Base-by-base conservation (phyloP, 2,329 filamentous ascomycete genomes). In the Penicillium sp. region DNA sequence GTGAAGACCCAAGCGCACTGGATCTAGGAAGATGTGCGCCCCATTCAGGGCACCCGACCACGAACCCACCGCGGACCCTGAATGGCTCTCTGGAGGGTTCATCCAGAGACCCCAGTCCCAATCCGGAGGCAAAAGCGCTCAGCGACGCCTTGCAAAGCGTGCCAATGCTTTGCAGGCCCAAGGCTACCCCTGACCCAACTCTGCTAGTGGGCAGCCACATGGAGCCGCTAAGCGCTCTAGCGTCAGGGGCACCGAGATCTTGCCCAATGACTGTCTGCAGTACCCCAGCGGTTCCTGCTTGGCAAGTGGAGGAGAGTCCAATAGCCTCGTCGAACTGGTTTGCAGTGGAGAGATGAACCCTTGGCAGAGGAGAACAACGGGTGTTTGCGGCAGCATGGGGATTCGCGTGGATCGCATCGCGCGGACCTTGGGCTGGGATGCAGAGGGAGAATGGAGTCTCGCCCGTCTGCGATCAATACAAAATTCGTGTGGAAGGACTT, bases 281-380 rank as follows among this genome's bases (percentile, higher is more conserved):
- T 39, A 41, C 44, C 47, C 47, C 51, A 43, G 43, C 33, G 43
- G 51, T 54, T 53, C 51, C 23, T 54, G 40, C 47, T 53, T 51
- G 44, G 50, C 50, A 40, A 23, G 45, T 40, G 36, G 42, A 38
- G 28, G n/a, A 31, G 13, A 32, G 23, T 31, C 48, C 45, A 52
- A 50, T 41, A 44, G 48, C 33, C 41, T 43, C 41, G 36, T 25
- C 7, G 33, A 39, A 36, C 17, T 34, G 39, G 25, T 25, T 28
- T 32, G 7, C 7, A 23, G 33, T 44, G 43, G 38, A 36, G 30
- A 18, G 26, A 32, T 29, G 42, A 42, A 42, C 42, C 29, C 31
- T n/a, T n/a, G n/a, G n/a, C n/a, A n/a, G n/a, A n/a, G n/a, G n/a
- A n/a, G n/a, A n/a, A n/a, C n/a, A n/a, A n/a, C n/a, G n/a, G n/a